phyloP scores from a whole-genome alignment of 2,329 filamentous ascomycete genomes.

The Sclerotinia sclerotiorum region DNA sequence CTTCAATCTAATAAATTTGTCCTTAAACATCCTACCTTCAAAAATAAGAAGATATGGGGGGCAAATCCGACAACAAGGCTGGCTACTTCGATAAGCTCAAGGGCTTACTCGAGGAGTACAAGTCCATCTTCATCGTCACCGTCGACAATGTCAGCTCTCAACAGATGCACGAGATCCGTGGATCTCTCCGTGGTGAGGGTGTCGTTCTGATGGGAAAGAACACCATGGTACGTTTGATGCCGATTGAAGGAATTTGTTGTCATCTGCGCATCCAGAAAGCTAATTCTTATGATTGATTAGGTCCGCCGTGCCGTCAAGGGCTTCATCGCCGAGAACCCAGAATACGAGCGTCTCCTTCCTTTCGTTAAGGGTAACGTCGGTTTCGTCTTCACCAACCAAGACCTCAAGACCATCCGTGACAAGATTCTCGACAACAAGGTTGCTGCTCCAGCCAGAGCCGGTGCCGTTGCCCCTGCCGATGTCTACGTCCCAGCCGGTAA shows the following conservation, averaged over 20 bases:
- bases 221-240: slow-evolving; percentile 74
- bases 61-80: slow-evolving; percentile 91
- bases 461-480: slow-evolving; percentile 89
- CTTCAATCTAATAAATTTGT: slow-evolving; percentile 45
- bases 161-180: slow-evolving; percentile 99
- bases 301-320: slow-evolving; percentile 96
- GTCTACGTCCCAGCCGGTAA: slow-evolving; percentile 97
- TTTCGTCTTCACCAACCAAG: slow-evolving; percentile 98
- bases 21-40: slow-evolving; percentile 99
- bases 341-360: slow-evolving; percentile 97
- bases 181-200: slow-evolving; percentile 83
- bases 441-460: slow-evolving; percentile 94
- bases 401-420: slow-evolving; percentile 89
- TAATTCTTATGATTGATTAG: slow-evolving; percentile 44
- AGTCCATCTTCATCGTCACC: slow-evolving; percentile 94
- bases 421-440: slow-evolving; percentile 97
- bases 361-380: slow-evolving; percentile 97
- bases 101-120: slow-evolving; percentile 92
- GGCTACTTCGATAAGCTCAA: slow-evolving; percentile 99
- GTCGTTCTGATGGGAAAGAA: slow-evolving; percentile 99
- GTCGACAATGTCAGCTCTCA: slow-evolving; percentile 99
- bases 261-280: slow-evolving; percentile 4
- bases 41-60: slow-evolving; percentile 95
- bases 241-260: background rate
- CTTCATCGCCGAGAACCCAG: slow-evolving; percentile 84